These are phyloP conservation scores for Eucalyptus globulus DNA, from an alignment of 345 rosid genomes.

Conservation along the genomic window DNA sequence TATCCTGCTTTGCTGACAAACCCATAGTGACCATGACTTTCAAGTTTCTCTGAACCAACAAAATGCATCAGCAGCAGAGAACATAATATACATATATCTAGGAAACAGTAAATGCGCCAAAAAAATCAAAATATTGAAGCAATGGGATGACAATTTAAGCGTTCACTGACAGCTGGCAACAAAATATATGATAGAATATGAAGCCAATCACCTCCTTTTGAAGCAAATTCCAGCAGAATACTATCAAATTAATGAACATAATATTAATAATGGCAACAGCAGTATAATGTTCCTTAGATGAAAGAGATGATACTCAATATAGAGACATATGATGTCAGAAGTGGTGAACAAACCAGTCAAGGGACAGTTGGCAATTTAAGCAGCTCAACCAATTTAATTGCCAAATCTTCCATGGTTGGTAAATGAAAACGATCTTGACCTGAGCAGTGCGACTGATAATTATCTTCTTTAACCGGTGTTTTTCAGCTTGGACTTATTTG, in stretches of 20 bases:
- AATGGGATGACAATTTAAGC: neutral
- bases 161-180: neutral
- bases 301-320: neutral
- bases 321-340: neutral
- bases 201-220: neutral
- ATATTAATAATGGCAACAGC: neutral
- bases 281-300: neutral
- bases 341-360: neutral
- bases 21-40: slow-evolving; percentile 65
- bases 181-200: neutral
- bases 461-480: neutral
- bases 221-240: neutral
- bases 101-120: neutral
- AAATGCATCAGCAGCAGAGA: neutral
- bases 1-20: slow-evolving; percentile 67
- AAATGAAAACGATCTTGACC: neutral
- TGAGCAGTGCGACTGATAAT: neutral
- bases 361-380: neutral
- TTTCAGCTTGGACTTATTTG: neutral
- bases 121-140: neutral
- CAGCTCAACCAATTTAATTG: neutral
- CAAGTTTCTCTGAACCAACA: slow-evolving; percentile 66
- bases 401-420: neutral
- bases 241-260: neutral
- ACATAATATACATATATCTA: neutral